These are phyloP conservation scores for Echinosophora koreensis DNA, from an alignment of 306 rosid genomes.

Conservation along the genomic window DNA sequence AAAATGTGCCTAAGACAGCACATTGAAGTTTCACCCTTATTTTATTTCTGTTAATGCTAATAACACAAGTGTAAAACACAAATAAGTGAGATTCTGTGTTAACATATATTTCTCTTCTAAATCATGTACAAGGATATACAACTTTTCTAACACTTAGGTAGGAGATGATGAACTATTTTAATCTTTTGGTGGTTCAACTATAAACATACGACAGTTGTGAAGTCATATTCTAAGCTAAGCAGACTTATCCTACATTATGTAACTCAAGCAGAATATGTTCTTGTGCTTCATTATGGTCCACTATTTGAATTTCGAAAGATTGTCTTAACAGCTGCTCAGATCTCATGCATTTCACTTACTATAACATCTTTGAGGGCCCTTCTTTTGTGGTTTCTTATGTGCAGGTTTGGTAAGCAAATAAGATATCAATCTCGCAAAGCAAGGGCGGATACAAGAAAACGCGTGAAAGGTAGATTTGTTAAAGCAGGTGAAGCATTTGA, in stretches of 20 bases:
- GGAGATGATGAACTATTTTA: neutral
- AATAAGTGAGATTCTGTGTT: neutral
- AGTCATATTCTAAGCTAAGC: slow-evolving; percentile 13
- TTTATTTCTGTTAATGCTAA: neutral
- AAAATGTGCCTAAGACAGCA: neutral
- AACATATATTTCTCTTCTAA: slow-evolving; percentile 14
- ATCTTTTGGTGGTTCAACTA: neutral
- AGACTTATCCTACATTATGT: neutral
- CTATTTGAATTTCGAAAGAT: slow-evolving; percentile 12
- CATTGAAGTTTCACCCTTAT: neutral
- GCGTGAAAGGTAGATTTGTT: slow-evolving; percentile 91
- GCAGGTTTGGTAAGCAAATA: slow-evolving; percentile 94
- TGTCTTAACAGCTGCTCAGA: slow-evolving; percentile 12
- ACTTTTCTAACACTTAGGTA: neutral
- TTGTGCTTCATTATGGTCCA: slow-evolving; percentile 17
- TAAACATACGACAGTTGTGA: neutral
- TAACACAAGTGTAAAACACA: slow-evolving; percentile 19
- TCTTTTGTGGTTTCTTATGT: slow-evolving; percentile 43
- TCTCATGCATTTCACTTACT: slow-evolving; percentile 4
- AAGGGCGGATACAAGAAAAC: slow-evolving; percentile 92
- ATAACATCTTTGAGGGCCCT: slow-evolving; percentile 10
- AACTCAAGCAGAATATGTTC: neutral
- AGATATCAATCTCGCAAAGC: slow-evolving; percentile 93
- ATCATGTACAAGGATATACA: neutral
- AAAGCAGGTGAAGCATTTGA: slow-evolving; percentile 86